Percentiles rank a stretch among this genome's conserved stretches.
Conservation (phyloP, 2,329 filamentous ascomycete species). For the Nannizziopsis barbatae region DNA sequence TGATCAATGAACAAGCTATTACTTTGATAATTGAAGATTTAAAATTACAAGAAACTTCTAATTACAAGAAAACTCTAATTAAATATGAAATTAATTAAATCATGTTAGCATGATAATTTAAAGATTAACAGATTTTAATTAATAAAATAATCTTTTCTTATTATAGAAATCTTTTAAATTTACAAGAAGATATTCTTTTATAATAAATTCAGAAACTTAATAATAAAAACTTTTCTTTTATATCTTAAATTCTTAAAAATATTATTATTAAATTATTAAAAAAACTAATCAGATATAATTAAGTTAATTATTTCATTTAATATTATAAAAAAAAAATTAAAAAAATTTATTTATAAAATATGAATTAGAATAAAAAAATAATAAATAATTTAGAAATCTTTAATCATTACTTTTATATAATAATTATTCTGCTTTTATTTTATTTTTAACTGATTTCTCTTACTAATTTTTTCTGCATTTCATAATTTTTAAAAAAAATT, state of each 20-base stretch:
- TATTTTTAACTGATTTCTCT: not conserved
- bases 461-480: not conserved
- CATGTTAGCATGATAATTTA: too few relatives aligned
- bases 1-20: slow-evolving; percentile 8
- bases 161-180: not conserved
- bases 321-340: not conserved
- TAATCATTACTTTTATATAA: too few relatives aligned
- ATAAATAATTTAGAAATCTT: too few relatives aligned
- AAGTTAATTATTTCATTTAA: slow-evolving; percentile 1
- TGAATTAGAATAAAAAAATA: slow-evolving; percentile 6
- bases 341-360: slow-evolving; percentile 5
- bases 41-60: slow-evolving; percentile 4
- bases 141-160: not conserved
- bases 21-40: slow-evolving; percentile 8
- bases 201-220: too few relatives aligned
- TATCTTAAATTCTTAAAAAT: not conserved
- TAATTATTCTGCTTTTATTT: not conserved
- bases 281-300: not conserved
- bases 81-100: not conserved
- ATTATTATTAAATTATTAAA: not conserved
- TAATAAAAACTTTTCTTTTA: slow-evolving; percentile 1
- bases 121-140: not conserved
- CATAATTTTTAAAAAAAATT: slow-evolving; percentile 4
- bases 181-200: not conserved
- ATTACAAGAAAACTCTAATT: slow-evolving; percentile 3